These are phyloP conservation scores for Kazachstania sp. DNA, from an alignment of 1,139 yeast species.

Conservation along the genomic window DNA sequence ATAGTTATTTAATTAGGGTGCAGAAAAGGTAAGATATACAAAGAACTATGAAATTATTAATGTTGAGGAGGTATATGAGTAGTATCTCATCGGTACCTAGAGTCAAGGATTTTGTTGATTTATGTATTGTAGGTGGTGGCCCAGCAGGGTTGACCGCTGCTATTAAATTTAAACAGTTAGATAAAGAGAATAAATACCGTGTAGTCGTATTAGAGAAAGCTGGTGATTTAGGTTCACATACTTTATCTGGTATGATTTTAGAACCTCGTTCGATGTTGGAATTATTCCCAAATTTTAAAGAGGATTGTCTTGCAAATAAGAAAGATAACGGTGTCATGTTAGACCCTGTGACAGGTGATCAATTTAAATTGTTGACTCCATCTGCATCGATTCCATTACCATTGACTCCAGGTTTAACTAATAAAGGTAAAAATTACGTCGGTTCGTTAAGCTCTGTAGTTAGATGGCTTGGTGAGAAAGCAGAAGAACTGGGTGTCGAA, in stretches of 20 bases:
- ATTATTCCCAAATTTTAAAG: conserved; percentile 64
- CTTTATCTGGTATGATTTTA: conserved; percentile 85
- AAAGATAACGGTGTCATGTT: conserved; percentile 61
- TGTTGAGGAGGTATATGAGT: conserved; percentile 3
- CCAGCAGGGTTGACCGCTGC: conserved; percentile 97
- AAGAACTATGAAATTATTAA: neutral
- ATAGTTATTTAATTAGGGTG: no score
- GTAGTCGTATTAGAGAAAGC: conserved; percentile 90
- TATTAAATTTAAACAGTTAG: conserved; percentile 76
- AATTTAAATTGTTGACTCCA: conserved; percentile 58
- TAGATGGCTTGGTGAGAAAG: conserved; percentile 74
- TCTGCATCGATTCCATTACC: conserved; percentile 78
- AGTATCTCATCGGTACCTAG: conserved; percentile 28
- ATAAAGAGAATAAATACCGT: conserved; percentile 60
- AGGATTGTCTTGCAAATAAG: conserved; percentile 28
- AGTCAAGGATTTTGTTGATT: conserved; percentile 79
- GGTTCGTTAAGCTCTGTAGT: conserved; percentile 78
- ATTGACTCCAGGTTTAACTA: conserved; percentile 63
- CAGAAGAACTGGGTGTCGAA: conserved; percentile 91
- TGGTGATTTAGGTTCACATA: conserved; percentile 85
- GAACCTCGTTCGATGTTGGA: conserved; percentile 85
- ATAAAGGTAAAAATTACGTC: conserved; percentile 72
- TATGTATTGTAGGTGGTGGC: conserved; percentile 95
- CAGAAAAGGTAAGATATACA: no score
- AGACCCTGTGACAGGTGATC: conserved; percentile 51